Percentiles rank a stretch among this genome's conserved stretches.
phyloP scores from a whole-genome alignment of 1,284 basidiomycete species.

The Pseudozyma hubeiensis region DNA sequence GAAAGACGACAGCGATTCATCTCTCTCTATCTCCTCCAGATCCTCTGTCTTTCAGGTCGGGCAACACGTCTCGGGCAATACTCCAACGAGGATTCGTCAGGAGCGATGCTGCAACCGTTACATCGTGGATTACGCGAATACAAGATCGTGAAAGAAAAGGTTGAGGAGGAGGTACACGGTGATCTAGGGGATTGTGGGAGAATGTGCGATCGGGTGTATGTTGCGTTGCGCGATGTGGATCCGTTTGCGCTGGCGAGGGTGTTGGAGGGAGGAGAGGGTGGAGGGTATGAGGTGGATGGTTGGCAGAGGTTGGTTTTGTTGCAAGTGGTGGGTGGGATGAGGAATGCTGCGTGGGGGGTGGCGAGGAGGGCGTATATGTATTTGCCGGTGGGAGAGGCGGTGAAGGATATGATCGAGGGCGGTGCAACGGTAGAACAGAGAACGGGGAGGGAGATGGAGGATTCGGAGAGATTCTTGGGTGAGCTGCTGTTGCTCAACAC shows the following conservation, averaged over 20 bases:
- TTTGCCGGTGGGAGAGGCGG: conserved; percentile 13
- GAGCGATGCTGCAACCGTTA: not conserved
- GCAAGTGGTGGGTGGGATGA: conserved; percentile 14
- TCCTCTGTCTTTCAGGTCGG: conserved; percentile 27
- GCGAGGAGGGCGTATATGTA: conserved; percentile 38
- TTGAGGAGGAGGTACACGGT: not conserved
- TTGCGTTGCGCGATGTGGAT: conserved; percentile 13
- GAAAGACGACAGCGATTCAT: conserved; percentile 7
- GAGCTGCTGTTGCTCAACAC: conserved; percentile 21
- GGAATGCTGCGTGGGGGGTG: conserved; percentile 26
- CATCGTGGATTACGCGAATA: conserved; percentile 24
- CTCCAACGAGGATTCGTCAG: not conserved
- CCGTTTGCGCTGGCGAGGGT: conserved; percentile 13
- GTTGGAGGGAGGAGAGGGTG: not conserved
- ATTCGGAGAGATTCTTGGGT: conserved; percentile 1
- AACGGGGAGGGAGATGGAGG: not conserved
- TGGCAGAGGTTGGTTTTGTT: conserved; percentile 35
- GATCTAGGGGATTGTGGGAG: not conserved
- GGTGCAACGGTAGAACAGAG: not conserved
- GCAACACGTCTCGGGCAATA: conserved; percentile 40
- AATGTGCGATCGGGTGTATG: conserved; percentile 25
- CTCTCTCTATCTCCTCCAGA: conserved; percentile 22
- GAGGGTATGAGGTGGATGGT: conserved; percentile 14
- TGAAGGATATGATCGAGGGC: conserved; percentile 1
- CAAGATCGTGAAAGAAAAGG: not conserved